Evolutionary conservation across 306 rosid species (phyloP).

Genomic region (Vigna reflexopilosa): DNA sequence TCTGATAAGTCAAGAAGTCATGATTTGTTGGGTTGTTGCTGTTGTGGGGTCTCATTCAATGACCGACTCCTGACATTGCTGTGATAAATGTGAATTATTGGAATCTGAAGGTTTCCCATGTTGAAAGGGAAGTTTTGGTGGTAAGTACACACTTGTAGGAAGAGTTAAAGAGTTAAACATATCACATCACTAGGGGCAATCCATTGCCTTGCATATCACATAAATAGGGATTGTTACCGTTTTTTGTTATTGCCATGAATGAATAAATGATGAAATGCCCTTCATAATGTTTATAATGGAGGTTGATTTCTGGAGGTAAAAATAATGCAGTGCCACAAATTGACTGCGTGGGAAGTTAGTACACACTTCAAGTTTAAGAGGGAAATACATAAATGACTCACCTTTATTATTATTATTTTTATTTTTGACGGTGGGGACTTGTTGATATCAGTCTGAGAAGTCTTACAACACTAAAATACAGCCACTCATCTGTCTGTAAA

Average conservation of each 20-base stretch:
- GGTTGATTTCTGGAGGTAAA: not conserved
- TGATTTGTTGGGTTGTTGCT: constrained; percentile 50
- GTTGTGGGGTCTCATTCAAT: constrained; percentile 55
- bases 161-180: constrained; percentile 27
- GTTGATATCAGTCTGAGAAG: constrained; percentile 17
- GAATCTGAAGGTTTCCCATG: constrained; percentile 36
- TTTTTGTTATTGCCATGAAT: constrained; percentile 29
- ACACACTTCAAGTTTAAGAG: constrained; percentile 40
- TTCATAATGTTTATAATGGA: constrained; percentile 12
- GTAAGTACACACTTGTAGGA: constrained; percentile 33
- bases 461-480: constrained; percentile 35
- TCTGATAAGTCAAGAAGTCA: constrained; percentile 42
- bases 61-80: constrained; percentile 46
- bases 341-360: constrained; percentile 48
- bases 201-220: constrained; percentile 30
- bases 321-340: constrained; percentile 17
- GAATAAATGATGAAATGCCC: constrained; percentile 7
- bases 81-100: constrained; percentile 46
- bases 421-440: constrained; percentile 47
- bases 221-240: constrained; percentile 19
- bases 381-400: constrained; percentile 33
- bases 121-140: constrained; percentile 43
- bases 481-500: constrained; percentile 45
- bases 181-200: constrained; percentile 30
- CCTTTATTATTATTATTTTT: constrained; percentile 7